Base-by-base conservation (phyloP, 116 monocot species). In the Trichopus zeylanicus region DNA sequence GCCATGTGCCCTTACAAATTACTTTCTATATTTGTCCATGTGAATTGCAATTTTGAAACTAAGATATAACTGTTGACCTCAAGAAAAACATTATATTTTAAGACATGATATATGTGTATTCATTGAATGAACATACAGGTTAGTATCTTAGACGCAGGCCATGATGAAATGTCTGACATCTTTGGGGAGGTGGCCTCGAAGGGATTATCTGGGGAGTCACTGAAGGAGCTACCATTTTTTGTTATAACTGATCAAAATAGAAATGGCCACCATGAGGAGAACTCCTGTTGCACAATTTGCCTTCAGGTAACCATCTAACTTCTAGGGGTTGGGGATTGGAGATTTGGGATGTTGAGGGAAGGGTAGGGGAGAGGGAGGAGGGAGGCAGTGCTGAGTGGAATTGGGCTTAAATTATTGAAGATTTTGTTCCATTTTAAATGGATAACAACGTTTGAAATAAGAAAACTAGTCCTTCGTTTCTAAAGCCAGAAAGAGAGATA, bases 161-260 rank as follows among this genome's bases (percentile, higher is more conserved):
- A 80, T 58, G 75, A 75, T 55, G 66, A 64, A 46, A 60, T 67
- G 10, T 67, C 34, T 47, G 80, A 71, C 25, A 29, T 80, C 20
- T 71, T 67, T 48, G 75, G 71, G 12, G 75, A 81, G 25, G 47
- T 81, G 22, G 26, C 55, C 8, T 61, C 72, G 3, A 75, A 72
- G 31, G 81, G 81, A n/a, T 53, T 81, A 9, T 75, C 81, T 5
- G 33, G 53, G 7, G 75, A 67, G 33, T 64, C 72, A 21, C 56
- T 81, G 13, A 71, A 60, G 55, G 75, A 75, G 53, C 75, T 81
- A 34, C 81, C 81, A 4, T 55, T 9, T 22, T 58, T 72, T 64
- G 75, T 75, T 25, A 60, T 81, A 30, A 57, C 60, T 25, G 62
- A 75, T 16, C 56, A 67, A 27, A 53, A 64, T 29, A 48, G 38